Conservation (phyloP, 768 basidiomycete genomes). For the Tylopilus rubrobrunneus region DNA sequence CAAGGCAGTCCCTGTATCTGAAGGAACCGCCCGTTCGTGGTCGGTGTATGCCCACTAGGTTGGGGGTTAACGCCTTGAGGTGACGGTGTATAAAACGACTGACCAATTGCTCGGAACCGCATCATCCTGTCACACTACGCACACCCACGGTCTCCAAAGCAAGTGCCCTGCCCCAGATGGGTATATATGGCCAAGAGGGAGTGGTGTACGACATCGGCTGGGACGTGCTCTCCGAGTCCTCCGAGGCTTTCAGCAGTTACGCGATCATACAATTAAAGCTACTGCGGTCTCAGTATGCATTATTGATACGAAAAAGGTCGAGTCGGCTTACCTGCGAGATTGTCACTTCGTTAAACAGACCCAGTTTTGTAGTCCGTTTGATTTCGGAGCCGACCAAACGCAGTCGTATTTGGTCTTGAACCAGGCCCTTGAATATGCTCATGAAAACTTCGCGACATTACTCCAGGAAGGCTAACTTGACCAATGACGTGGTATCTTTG, state of each 20-base stretch:
- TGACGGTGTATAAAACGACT: too few relatives aligned
- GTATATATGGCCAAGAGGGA: constrained; percentile 84
- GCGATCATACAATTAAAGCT: constrained; percentile 80
- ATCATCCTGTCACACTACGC: too few relatives aligned
- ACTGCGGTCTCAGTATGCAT: background rate
- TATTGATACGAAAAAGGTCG: background rate
- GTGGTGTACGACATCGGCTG: constrained; percentile 79
- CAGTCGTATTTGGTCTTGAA: constrained; percentile 67
- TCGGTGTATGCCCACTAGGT: too few relatives aligned
- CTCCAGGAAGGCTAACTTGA: constrained; percentile 66
- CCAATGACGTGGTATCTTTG: constrained; percentile 38
- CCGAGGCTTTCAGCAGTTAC: constrained; percentile 43
- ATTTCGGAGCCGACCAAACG: constrained; percentile 70
- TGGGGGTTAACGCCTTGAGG: too few relatives aligned
- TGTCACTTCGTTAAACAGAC: constrained; percentile 63
- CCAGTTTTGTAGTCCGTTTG: constrained; percentile 66
- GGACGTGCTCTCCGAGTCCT: constrained; percentile 49
- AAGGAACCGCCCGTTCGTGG: too few relatives aligned
- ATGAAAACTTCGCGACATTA: constrained; percentile 62
- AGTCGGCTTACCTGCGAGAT: constrained; percentile 54
- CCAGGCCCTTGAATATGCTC: constrained; percentile 68
- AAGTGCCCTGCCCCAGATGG: constrained; percentile 76
- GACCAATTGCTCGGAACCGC: too few relatives aligned
- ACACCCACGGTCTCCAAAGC: constrained; percentile 75
- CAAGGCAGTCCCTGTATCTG: too few relatives aligned